Evolutionary conservation across 2,329 filamentous ascomycete species (phyloP), one percentile per base, ranked within the genome.

Genomic region (Beauveria caledonica): DNA sequence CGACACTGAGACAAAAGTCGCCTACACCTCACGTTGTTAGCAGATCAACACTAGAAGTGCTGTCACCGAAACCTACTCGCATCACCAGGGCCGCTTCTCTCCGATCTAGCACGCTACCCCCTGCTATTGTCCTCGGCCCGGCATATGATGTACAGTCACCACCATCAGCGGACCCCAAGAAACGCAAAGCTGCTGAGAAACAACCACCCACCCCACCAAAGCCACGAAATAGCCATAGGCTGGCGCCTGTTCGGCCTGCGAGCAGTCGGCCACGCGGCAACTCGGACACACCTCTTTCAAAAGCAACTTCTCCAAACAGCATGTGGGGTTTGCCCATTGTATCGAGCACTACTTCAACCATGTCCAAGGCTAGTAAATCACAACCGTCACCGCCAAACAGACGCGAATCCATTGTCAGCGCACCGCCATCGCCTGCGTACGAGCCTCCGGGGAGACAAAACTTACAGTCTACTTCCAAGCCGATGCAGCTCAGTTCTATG

Each of bases 401-500:
- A 49, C 60, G 64, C 33, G 59, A 57, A 45, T 65, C 65, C 5
- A 39, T 65, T 7, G 66, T 65, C 15, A 73, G 70, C 59, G 66
- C 68, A 21, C 68, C 70, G 3, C 71, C 75, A 19, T 73, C 76
- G 62, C 68, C 74, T 63, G 65, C 77, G 67, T 69, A 74, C 67
- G 61, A 69, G 64, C 63, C 74, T 53, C 66, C 63, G 3, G 64
- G 64, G 40, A 63, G 63, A 36, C 65, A 64, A 46, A 55, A 63
- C 3, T 67, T 65, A 45, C 72, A 67, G 45, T 63, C 68, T 7
- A 72, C 72, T 5, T 63, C 68, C 23, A 69, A 73, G 25, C 74
- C 60, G 2, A 77, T 86, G 29, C 80, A 81, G 1, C 78, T 89
- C 10, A 81, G 86, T 62, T 85, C 85, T 0, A 80, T 92, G 8